phyloP scores from a whole-genome alignment of 208 protist species.

The Porcisia hertigi region DNA sequence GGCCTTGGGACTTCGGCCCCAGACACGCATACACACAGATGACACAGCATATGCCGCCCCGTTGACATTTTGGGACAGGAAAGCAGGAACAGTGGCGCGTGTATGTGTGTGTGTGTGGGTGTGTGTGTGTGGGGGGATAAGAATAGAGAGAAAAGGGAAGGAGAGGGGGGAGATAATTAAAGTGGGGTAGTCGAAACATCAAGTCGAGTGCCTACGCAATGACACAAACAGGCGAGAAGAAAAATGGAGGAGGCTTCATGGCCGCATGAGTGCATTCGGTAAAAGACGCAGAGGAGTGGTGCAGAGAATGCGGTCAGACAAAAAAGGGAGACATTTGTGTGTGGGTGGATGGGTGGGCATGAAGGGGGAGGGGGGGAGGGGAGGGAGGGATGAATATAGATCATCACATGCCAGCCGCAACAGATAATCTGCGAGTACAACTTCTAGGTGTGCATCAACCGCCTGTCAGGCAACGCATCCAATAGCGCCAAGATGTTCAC shows the following conservation, averaged over 20 bases:
- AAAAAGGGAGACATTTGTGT: neutral
- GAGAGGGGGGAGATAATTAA: neutral
- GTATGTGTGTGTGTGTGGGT: too few relatives aligned
- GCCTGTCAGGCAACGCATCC: constrained; percentile 34
- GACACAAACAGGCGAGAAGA: neutral
- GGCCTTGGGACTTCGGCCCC: neutral
- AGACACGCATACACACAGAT: neutral
- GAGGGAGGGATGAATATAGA: neutral
- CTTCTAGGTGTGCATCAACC: constrained; percentile 1
- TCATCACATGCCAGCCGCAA: neutral
- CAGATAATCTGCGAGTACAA: constrained; percentile 1
- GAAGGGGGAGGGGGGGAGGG: constrained; percentile 1
- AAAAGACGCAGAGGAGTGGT: neutral
- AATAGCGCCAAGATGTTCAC: constrained; percentile 36
- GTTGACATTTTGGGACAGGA: neutral
- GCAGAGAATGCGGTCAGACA: neutral
- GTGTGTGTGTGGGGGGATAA: neutral
- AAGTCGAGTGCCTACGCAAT: neutral
- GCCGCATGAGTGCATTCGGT: neutral
- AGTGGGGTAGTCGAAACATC: neutral
- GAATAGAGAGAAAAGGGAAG: neutral
- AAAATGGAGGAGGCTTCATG: neutral
- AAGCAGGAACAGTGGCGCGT: neutral
- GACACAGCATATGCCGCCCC: neutral
- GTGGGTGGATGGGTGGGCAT: neutral